Base-by-base conservation (phyloP, 345 rosid genomes). In the Euphorbia peplus region DNA sequence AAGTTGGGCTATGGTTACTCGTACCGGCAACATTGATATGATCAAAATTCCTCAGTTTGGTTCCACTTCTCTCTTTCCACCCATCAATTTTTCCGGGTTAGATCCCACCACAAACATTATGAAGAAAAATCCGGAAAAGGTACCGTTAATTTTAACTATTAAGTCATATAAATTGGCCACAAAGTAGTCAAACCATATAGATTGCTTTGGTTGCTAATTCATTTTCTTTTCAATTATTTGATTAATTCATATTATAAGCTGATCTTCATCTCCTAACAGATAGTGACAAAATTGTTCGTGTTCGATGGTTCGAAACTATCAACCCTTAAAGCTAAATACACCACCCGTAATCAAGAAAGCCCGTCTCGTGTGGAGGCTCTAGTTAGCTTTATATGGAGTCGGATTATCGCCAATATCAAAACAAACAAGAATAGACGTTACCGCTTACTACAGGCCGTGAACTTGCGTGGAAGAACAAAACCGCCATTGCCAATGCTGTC, bases 1-100 rank as follows among this genome's bases (percentile, higher is more conserved):
- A 12, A 12, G 50, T 11, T 44, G 50, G 50, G 15, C 16, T 15
- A 5, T 18, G 3, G 18, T 10, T 44, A 2, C 16, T 24, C 46
- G 68, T 6, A 13, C 3, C 1, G 15, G 18, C 1, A 44, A 6
- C 1, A 44, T 11, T 13, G 16, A 41, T 24, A 8, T 15, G 2
- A 12, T 12, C 2, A 60, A 0, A 6, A 32, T 53, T 18, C 85
- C 85, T 11, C 57, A 59, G 2, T 83, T 88, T 46, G 64, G 69
- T 32, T 77, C 82, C 2, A 72, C 86, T 5, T 47, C 63, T 4
- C 60, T 84, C 41, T 80, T 88, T 60, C 93, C 90, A 13, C 85
- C 86, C 0, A 44, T 44, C 16, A 1, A 44, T 44, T 44, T 44
- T 44, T 44, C 18, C 2, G 50, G 50, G 3, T 13, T 3, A 5